Percentiles rank a stretch among this genome's conserved stretches.
phyloP scores from a whole-genome alignment of 352 stramenopile genomes.

The Phytophthora pini region DNA sequence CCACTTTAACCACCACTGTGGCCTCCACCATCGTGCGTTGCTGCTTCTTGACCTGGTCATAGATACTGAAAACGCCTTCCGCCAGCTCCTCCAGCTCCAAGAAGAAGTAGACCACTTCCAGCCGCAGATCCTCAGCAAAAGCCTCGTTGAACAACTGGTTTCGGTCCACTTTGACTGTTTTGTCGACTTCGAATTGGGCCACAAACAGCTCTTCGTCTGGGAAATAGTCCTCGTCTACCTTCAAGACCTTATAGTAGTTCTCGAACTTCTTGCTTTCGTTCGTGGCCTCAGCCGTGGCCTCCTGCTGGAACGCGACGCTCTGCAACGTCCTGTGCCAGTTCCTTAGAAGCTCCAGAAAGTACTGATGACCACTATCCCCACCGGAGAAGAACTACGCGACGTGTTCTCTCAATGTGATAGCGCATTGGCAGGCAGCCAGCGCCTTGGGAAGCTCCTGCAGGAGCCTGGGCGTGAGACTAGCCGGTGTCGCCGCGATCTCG shows the following conservation, averaged over 20 bases:
- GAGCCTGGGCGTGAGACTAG: conserved; percentile 14
- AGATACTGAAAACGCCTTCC: conserved; percentile 33
- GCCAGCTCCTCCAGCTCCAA: conserved; percentile 38
- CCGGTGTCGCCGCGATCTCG: conserved; percentile 8
- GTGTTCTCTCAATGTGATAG: conserved; percentile 25
- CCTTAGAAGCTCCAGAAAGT: conserved; percentile 13
- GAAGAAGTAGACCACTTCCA: conserved; percentile 32
- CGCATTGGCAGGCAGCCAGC: conserved; percentile 19
- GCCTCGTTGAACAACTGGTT: conserved; percentile 14
- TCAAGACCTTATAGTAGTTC: conserved; percentile 20
- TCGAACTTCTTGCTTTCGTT: conserved; percentile 12
- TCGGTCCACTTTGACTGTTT: conserved; percentile 3
- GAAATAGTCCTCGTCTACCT: conserved; percentile 16
- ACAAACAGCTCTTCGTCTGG: conserved; percentile 10
- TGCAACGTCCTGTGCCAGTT: neutral
- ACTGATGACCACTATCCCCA: conserved; percentile 1
- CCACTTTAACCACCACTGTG: conserved; percentile 37
- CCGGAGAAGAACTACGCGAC: conserved; percentile 17
- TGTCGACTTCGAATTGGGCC: neutral
- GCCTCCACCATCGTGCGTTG: conserved; percentile 46
- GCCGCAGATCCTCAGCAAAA: conserved; percentile 21
- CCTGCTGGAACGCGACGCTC: neutral
- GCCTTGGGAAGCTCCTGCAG: conserved; percentile 24
- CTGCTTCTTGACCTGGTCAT: conserved; percentile 42
- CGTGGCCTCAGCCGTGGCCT: neutral